These are phyloP conservation scores for Apiospora aurea DNA, from an alignment of 2,329 filamentous ascomycete genomes.

Conservation along the genomic window DNA sequence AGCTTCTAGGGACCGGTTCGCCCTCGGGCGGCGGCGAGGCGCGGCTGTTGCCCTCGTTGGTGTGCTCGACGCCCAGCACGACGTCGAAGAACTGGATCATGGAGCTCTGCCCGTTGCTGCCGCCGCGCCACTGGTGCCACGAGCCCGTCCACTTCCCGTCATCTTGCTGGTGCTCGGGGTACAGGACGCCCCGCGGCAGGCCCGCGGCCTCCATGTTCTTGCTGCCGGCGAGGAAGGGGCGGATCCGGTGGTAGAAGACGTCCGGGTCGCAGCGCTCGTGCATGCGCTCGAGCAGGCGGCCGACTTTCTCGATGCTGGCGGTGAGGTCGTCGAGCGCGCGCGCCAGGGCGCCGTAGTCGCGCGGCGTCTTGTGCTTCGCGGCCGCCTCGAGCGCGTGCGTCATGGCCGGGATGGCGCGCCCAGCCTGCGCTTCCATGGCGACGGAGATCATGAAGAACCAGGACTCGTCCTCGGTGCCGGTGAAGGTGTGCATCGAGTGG, in stretches of 20 bases:
- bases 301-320: conserved; percentile 72
- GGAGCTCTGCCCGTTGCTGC: conserved; percentile 92
- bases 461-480: conserved; percentile 86
- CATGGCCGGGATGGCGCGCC: conserved; percentile 78
- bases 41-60: conserved; percentile 45
- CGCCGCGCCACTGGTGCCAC: conserved; percentile 84
- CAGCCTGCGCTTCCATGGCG: conserved; percentile 86
- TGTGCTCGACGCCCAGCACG: conserved; percentile 82
- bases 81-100: conserved; percentile 94
- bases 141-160: conserved; percentile 70
- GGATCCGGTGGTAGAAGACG: conserved; percentile 87
- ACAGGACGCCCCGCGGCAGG: conserved; percentile 82
- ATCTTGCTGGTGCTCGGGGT: conserved; percentile 44
- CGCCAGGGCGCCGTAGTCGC: conserved; percentile 67
- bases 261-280: conserved; percentile 87
- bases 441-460: conserved; percentile 95
- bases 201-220: conserved; percentile 91
- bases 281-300: conserved; percentile 77
- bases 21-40: conserved; percentile 23
- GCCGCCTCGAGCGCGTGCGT: conserved; percentile 75
- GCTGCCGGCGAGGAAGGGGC: conserved; percentile 88
- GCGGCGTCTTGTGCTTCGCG: conserved; percentile 36
- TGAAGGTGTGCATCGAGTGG: conserved; percentile 80
- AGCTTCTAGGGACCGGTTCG: conserved; percentile 43
- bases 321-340: conserved; percentile 70